These are phyloP conservation scores for Lycium ferocissimum DNA, from an alignment of 257 asterid genomes.

Conservation along the genomic window DNA sequence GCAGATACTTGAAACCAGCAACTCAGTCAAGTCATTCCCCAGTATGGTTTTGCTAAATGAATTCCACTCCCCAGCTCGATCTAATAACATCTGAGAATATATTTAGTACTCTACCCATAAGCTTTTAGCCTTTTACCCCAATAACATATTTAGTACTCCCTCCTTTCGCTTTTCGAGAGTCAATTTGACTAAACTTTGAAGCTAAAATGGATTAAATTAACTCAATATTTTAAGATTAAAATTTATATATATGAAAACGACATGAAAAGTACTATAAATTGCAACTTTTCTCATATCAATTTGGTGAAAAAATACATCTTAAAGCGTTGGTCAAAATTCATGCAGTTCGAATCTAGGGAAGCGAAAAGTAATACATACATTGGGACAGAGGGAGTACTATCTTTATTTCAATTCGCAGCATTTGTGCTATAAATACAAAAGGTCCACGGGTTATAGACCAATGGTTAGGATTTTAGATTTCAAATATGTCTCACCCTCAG, in stretches of 20 bases:
- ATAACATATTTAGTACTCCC: neutral
- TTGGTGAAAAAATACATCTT: too few species aligned
- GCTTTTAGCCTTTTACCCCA: neutral
- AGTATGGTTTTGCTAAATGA: neutral
- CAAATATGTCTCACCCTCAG: neutral
- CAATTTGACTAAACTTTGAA: too few species aligned
- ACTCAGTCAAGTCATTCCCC: constrained; percentile 1
- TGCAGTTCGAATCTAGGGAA: too few species aligned
- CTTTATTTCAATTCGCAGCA: neutral
- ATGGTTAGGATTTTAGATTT: neutral
- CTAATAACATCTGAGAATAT: neutral
- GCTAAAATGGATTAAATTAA: too few species aligned
- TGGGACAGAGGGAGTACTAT: too few species aligned
- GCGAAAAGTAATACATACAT: too few species aligned
- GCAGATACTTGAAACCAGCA: neutral
- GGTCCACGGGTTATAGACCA: neutral
- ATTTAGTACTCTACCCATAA: neutral
- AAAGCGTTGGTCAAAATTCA: too few species aligned
- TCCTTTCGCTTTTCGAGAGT: too few species aligned
- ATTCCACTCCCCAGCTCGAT: neutral
- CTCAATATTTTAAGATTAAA: too few species aligned
- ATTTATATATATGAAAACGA: too few species aligned
- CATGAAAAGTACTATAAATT: too few species aligned
- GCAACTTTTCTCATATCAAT: too few species aligned
- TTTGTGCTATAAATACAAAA: neutral